A percentile compares a stretch with the other conserved stretches of the same genome.
Conservation (phyloP, 257 asterid species). For the Fraxinus cuspidata region DNA sequence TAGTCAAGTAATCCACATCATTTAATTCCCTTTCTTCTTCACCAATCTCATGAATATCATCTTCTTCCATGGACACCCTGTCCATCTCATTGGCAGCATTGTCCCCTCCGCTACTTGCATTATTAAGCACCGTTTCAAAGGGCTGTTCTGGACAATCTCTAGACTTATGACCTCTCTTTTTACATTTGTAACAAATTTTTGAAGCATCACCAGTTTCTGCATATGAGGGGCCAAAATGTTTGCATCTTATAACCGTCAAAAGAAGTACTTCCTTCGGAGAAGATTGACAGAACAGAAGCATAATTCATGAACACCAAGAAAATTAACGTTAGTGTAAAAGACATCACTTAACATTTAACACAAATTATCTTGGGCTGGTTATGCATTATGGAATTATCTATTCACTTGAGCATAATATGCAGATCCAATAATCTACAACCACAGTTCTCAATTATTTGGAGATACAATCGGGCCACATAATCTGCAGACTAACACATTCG, state of each 20-base stretch:
- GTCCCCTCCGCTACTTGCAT: slow-evolving; percentile 1
- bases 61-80: slow-evolving; percentile 86
- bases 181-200: too few relatives aligned
- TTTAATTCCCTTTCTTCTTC: slow-evolving; percentile 90
- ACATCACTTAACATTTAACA: background rate
- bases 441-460: background rate
- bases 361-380: background rate
- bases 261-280: background rate
- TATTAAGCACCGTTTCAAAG: too few relatives aligned
- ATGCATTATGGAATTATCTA: slow-evolving; percentile 4
- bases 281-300: too few relatives aligned
- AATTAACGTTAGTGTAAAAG: background rate
- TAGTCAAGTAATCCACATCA: slow-evolving; percentile 91
- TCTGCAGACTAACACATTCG: background rate
- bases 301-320: too few relatives aligned
- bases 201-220: slow-evolving; percentile 34
- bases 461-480: background rate
- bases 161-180: too few relatives aligned
- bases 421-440: background rate
- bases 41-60: slow-evolving; percentile 90
- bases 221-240: slow-evolving; percentile 14
- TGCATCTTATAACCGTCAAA: background rate
- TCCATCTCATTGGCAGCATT: slow-evolving; percentile 49
- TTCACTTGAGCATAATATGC: background rate
- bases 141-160: too few relatives aligned